Evolutionary conservation across 306 rosid genomes (phyloP), one percentile per base, ranked within the genome.

Genomic region (Sophora flavescens): DNA sequence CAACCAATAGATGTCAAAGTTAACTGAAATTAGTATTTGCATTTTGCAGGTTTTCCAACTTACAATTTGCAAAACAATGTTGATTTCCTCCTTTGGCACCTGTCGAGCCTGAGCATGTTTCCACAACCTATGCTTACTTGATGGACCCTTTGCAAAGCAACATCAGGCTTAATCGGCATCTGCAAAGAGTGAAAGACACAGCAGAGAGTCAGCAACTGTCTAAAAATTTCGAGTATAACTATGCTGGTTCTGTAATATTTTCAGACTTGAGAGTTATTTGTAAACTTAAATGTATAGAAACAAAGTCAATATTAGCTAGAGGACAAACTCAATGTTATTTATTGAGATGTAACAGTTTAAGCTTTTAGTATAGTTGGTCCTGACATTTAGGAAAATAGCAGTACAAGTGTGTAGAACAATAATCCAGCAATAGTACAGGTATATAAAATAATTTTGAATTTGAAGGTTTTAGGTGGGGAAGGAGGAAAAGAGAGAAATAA

Each of bases 101-200:
- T 95, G 96, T 71, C 97, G 89, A 78, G 96, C 97, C 84, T 84
- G 88, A 62, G 92, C 91, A 84, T 92, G 98, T 80, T 92, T 92
- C 98, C 98, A 95, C 70, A 95, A 93, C 79, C 91, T 90, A 65
- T 92, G 91, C 84, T 88, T 92, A 80, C 88, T 85, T 6, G 98
- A 71, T 88, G 90, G 79, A 86, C 68, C 79, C 84, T 86, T 81
- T 94, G 98, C 61, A 90, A 53, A 58, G 98, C 98, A 81, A 90
- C 98, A 78, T 94, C 97, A 94, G 63, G 98, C 98, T 86, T 90
- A 75, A 91, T 94, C 52, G 98, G 98, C 98, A 94, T 87, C 98
- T 94, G 85, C 48, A 12, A 33, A 69, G 57, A 81, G 63, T 75
- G 32, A 30, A 77, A 52, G 50, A 53, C 71, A 67, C 35, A 60